Conservation (phyloP, 1,284 basidiomycete genomes). For the Microbotryum violaceum region DNA sequence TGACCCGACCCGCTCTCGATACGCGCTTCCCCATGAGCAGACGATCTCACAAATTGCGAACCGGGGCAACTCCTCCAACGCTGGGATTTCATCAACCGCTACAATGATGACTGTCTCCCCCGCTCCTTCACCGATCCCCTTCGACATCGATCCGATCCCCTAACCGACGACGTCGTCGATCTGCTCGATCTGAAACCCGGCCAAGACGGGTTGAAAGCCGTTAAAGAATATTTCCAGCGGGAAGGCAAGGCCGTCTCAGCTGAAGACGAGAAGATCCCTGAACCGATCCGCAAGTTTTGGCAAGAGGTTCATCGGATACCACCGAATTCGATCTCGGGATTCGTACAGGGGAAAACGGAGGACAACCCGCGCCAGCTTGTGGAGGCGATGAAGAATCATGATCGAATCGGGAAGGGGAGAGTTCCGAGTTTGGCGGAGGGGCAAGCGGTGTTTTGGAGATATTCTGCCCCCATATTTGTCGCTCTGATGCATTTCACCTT, state of each 20-base stretch:
- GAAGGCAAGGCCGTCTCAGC: constrained; percentile 1
- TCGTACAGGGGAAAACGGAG: neutral
- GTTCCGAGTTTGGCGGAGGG: constrained; percentile 24
- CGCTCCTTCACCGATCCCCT: constrained; percentile 19
- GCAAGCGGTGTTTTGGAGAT: constrained; percentile 33
- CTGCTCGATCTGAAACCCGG: constrained; percentile 21
- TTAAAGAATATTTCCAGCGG: constrained; percentile 15
- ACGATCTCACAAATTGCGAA: constrained; percentile 5
- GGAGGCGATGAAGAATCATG: neutral
- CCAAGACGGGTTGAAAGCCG: constrained; percentile 22
- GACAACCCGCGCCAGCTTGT: constrained; percentile 5
- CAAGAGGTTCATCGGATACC: constrained; percentile 19
- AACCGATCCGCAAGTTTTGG: constrained; percentile 26
- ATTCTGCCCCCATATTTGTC: constrained; percentile 24
- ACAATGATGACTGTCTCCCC: neutral
- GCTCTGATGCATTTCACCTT: constrained; percentile 33
- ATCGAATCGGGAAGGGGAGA: neutral
- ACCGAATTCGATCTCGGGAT: constrained; percentile 5
- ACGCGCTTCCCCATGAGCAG: neutral
- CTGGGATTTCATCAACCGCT: constrained; percentile 19
- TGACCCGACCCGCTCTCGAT: no score
- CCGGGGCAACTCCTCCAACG: constrained; percentile 1
- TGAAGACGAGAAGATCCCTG: neutral
- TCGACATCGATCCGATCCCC: constrained; percentile 13
- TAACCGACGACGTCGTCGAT: constrained; percentile 29